These are phyloP conservation scores for Conringia planisiliqua DNA, from an alignment of 345 rosid genomes.

Conservation along the genomic window DNA sequence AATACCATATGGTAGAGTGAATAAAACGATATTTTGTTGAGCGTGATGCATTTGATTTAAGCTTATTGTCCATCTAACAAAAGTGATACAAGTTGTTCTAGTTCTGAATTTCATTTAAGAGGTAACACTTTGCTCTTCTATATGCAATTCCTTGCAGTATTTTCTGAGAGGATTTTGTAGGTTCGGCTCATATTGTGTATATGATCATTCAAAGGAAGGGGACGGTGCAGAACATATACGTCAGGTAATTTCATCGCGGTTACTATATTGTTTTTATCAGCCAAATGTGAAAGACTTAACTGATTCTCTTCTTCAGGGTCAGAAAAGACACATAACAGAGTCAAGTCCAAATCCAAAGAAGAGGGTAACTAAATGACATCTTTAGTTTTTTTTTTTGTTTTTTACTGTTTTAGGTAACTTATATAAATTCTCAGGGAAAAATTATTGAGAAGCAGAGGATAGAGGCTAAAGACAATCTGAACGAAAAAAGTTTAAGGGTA, in stretches of 20 bases:
- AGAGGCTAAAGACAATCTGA: not conserved
- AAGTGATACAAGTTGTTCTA: not conserved
- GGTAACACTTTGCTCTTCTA: not conserved
- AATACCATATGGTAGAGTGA: not conserved
- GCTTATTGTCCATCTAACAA: too few relatives aligned
- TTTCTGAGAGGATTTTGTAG: not conserved
- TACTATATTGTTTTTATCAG: too few relatives aligned
- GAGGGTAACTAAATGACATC: not conserved
- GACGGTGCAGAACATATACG: not conserved
- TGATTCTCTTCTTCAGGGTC: too few relatives aligned
- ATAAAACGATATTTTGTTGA: not conserved
- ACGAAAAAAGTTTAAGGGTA: not conserved
- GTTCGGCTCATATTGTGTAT: not conserved
- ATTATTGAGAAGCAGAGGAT: not conserved
- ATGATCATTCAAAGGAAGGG: not conserved
- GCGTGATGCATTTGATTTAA: too few relatives aligned
- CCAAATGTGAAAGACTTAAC: too few relatives aligned
- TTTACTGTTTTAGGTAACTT: too few relatives aligned
- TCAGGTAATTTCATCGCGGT: not conserved
- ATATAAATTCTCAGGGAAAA: not conserved
- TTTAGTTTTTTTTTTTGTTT: too few relatives aligned
- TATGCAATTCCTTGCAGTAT: not conserved
- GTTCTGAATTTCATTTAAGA: not conserved
- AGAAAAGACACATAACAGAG: too few relatives aligned
- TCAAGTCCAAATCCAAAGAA: not conserved